Percentiles rank a stretch among this genome's conserved stretches.
Conservation (phyloP, 306 rosid genomes). For the Ceratonia siliqua region DNA sequence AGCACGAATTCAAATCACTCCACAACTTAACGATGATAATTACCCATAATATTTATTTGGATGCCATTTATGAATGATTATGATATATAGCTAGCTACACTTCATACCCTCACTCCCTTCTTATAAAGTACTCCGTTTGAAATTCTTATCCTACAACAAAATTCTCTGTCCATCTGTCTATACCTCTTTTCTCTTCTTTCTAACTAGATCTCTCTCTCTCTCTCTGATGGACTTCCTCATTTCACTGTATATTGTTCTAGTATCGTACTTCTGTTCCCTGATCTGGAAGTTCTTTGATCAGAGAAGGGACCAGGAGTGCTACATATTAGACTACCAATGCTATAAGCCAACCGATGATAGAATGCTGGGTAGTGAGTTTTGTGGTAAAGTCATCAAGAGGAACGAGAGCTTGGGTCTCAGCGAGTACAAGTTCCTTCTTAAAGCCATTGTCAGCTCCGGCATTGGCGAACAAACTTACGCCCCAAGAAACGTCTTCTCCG, state of each 20-base stretch:
- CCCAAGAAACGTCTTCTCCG: conserved; percentile 65
- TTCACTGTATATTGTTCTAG: conserved; percentile 33
- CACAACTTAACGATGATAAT: too few relatives aligned
- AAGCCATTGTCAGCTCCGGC: conserved; percentile 88
- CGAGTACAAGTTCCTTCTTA: conserved; percentile 77
- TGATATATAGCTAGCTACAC: too few relatives aligned
- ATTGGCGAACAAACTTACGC: conserved; percentile 90
- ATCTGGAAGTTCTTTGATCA: conserved; percentile 54
- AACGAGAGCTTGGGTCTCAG: conserved; percentile 52
- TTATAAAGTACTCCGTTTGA: conserved; percentile 29
- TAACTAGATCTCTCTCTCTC: neutral
- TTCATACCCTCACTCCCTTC: neutral
- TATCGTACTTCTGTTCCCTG: conserved; percentile 46
- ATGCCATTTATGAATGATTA: too few relatives aligned
- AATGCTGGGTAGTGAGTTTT: conserved; percentile 57
- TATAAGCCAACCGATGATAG: conserved; percentile 64
- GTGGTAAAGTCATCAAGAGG: conserved; percentile 55
- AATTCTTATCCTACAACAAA: conserved; percentile 23
- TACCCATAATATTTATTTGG: too few relatives aligned
- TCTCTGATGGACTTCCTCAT: conserved; percentile 59
- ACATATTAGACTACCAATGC: conserved; percentile 72
- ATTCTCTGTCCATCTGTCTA: neutral
- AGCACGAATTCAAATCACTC: too few relatives aligned
- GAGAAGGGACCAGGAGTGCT: conserved; percentile 58
- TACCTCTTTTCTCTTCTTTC: neutral